phyloP scores from a whole-genome alignment of 2,329 filamentous ascomycete genomes.

The Exophiala oligosperma region DNA sequence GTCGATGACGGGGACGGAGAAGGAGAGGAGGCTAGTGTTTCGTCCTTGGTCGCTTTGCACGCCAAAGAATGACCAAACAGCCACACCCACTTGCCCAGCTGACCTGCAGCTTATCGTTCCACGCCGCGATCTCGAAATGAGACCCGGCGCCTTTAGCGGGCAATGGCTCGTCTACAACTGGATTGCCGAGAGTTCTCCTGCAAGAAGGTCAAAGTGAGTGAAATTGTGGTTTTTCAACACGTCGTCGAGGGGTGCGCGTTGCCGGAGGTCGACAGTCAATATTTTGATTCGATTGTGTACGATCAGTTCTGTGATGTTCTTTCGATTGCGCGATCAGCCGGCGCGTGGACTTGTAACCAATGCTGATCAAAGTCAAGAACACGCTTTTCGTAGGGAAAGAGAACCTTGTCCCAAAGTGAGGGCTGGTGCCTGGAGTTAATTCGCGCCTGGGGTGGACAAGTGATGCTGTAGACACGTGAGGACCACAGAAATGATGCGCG shows the following conservation, averaged over 20 bases:
- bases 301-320: background rate
- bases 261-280: background rate
- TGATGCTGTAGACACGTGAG: background rate
- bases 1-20: background rate
- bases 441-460: background rate
- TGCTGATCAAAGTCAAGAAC: background rate
- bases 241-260: background rate
- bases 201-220: background rate
- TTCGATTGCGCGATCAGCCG: background rate
- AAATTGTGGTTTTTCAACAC: background rate
- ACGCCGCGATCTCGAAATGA: too few relatives aligned
- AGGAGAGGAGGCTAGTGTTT: slow-evolving; percentile 1
- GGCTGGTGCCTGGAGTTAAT: background rate
- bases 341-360: background rate
- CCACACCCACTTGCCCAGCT: background rate
- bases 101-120: background rate
- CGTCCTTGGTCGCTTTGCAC: background rate
- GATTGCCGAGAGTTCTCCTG: background rate
- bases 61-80: background rate
- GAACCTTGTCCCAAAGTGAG: background rate
- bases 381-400: background rate
- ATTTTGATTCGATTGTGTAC: background rate
- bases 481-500: background rate
- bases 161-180: background rate
- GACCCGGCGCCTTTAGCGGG: background rate